Base-by-base conservation (phyloP, 441 rosid species). In the Biscutella laevigata region DNA sequence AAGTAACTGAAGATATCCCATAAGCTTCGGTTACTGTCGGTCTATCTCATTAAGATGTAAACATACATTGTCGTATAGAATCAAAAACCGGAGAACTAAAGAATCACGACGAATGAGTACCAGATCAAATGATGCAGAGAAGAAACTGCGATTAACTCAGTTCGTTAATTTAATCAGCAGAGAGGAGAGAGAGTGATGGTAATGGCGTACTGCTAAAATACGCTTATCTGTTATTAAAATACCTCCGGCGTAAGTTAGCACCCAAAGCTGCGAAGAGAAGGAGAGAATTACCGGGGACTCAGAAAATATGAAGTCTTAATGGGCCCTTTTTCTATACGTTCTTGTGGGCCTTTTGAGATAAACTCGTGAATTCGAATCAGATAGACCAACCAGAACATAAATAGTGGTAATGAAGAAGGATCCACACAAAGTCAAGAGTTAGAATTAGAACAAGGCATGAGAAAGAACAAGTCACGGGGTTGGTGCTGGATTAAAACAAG, bases 161-260 rank as follows among this genome's bases (percentile, higher is more conserved):
- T n/a, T n/a, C n/a, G n/a, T n/a, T 21, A 59, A 66, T 29, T n/a
- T 10, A 35, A 66, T 21, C 49, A 58, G 50, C 36, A 37, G 50
- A 53, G 49, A 34, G 14, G 51, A 42, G 15, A 17, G 29, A 32
- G 58, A 45, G 41, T 44, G 45, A 69, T 63, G 63, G 52, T 47
- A 55, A 67, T 53, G 57, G 57, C 42, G 61, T 54, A 44, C 48
- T 53, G 43, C 81, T 75, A 75, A 66, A 61, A 58, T 72, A 70
- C 77, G 75, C 81, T 48, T 19, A 10, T 13, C 48, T 14, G 28
- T 36, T 57, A 25, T 24, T 62, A 53, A 34, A 45, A 32, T 64
- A 57, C 34, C 14, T 35, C 11, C 33, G 0, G 78, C 44, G 47
- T 74, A 74, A 59, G 65, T 66, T 76, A 72, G 79, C 62, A 59